Conservation (phyloP, 331 rosid species). For the Quercus phellos region DNA sequence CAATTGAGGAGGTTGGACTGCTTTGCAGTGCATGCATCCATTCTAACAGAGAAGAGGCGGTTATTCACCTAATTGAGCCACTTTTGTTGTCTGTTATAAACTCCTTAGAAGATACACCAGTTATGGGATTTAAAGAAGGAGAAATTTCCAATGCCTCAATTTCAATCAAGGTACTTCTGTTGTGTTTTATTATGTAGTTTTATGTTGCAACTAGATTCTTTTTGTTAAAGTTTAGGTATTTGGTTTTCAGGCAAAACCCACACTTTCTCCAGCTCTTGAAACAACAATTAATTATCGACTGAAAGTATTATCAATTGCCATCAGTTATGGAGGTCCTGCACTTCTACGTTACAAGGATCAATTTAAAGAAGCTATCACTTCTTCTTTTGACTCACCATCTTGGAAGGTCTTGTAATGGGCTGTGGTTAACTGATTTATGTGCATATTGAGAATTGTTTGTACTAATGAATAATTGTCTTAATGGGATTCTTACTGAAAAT, state of each 20-base stretch:
- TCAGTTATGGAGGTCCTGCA: slow-evolving; percentile 83
- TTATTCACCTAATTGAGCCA: slow-evolving; percentile 77
- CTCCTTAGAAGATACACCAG: slow-evolving; percentile 68
- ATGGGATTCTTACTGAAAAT: neutral
- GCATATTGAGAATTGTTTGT: slow-evolving; percentile 8
- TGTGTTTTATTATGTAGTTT: slow-evolving; percentile 17
- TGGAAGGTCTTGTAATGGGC: slow-evolving; percentile 69
- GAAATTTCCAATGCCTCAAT: slow-evolving; percentile 42
- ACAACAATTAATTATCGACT: slow-evolving; percentile 86
- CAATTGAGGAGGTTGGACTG: slow-evolving; percentile 94
- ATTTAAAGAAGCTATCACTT: slow-evolving; percentile 60
- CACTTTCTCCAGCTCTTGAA: slow-evolving; percentile 97
- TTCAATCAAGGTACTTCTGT: slow-evolving; percentile 58
- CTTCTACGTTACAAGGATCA: slow-evolving; percentile 73
- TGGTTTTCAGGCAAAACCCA: slow-evolving; percentile 62
- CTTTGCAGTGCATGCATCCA: slow-evolving; percentile 94
- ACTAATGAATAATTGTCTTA: neutral
- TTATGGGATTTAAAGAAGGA: slow-evolving; percentile 71
- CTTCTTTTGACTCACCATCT: slow-evolving; percentile 92
- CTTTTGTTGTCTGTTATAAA: slow-evolving; percentile 66
- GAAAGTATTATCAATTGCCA: slow-evolving; percentile 76
- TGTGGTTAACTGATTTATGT: slow-evolving; percentile 17
- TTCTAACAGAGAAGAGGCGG: slow-evolving; percentile 86
- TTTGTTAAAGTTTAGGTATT: slow-evolving; percentile 16
- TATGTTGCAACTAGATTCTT: slow-evolving; percentile 23